Percentiles rank a stretch among this genome's conserved stretches.
phyloP scores from a whole-genome alignment of 441 rosid genomes.

The Bocquillonia castaneifolia region DNA sequence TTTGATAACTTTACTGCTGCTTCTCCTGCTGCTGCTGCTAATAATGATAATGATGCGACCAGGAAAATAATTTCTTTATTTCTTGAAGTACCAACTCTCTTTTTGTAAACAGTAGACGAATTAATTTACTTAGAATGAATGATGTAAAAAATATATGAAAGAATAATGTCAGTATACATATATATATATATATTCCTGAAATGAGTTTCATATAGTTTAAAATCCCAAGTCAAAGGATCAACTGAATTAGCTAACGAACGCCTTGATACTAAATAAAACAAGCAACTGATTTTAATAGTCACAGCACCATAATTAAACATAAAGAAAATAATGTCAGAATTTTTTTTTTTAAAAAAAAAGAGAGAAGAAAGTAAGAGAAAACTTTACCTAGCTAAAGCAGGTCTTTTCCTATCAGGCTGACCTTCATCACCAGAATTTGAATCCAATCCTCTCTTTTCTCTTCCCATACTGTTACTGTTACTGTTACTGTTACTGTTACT shows the following conservation, averaged over 20 bases:
- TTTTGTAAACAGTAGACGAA: background rate
- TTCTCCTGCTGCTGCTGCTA: too few species aligned
- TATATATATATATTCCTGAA: too few species aligned
- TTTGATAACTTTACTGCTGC: background rate
- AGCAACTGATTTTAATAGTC: background rate
- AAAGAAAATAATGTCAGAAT: background rate
- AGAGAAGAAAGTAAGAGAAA: background rate
- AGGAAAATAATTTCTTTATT: background rate
- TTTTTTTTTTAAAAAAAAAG: background rate
- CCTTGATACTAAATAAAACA: constrained; percentile 4
- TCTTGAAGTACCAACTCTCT: background rate
- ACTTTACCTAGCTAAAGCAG: constrained; percentile 82
- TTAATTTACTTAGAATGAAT: too few species aligned
- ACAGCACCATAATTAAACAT: background rate
- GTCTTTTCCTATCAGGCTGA: constrained; percentile 80
- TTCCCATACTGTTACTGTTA: too few species aligned
- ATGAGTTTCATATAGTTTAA: background rate
- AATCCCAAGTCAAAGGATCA: constrained; percentile 7
- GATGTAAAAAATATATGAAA: too few species aligned
- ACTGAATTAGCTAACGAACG: background rate
- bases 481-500: too few species aligned
- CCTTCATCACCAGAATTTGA: constrained; percentile 46
- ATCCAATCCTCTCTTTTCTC: constrained; percentile 76
- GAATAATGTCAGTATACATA: too few species aligned
- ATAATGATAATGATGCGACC: background rate